These are phyloP conservation scores for Patellaria atrata DNA, from an alignment of 495 filamentous ascomycete genomes.

Conservation along the genomic window DNA sequence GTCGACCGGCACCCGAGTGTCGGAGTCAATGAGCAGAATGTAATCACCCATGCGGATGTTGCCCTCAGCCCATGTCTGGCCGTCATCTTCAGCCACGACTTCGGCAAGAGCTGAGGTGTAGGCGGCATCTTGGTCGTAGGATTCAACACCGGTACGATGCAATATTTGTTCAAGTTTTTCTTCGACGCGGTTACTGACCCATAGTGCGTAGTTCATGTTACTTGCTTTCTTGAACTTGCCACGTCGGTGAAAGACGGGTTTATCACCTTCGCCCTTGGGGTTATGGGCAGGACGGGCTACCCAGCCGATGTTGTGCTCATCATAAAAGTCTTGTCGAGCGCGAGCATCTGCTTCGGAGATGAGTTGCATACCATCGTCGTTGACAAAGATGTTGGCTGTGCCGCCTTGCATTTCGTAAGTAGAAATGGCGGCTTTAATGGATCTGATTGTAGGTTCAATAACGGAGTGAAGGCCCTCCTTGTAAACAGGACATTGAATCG, in stretches of 20 bases:
- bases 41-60: conserved; percentile 29
- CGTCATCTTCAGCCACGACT: conserved; percentile 19
- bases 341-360: conserved; percentile 37
- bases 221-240: conserved; percentile 65
- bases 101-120: conserved; percentile 18
- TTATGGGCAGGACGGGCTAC: conserved; percentile 38
- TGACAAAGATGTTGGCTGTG: conserved; percentile 36
- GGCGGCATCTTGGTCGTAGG: conserved; percentile 21
- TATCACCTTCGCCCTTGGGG: conserved; percentile 29
- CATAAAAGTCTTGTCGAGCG: conserved; percentile 43
- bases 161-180: conserved; percentile 33
- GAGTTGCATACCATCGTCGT: conserved; percentile 36
- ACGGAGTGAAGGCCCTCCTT: conserved; percentile 49
- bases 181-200: conserved; percentile 44
- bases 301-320: conserved; percentile 30
- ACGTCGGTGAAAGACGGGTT: conserved; percentile 39
- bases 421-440: conserved; percentile 49
- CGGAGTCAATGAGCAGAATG: conserved; percentile 30
- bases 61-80: conserved; percentile 26
- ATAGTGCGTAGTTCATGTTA: conserved; percentile 58
- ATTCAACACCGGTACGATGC: conserved; percentile 20
- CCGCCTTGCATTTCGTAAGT: conserved; percentile 47
- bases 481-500: no score
- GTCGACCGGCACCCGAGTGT: conserved; percentile 32
- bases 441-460: conserved; percentile 44